phyloP scores from a whole-genome alignment of 2,329 filamentous ascomycete species.

The Diaporthe humulicola region DNA sequence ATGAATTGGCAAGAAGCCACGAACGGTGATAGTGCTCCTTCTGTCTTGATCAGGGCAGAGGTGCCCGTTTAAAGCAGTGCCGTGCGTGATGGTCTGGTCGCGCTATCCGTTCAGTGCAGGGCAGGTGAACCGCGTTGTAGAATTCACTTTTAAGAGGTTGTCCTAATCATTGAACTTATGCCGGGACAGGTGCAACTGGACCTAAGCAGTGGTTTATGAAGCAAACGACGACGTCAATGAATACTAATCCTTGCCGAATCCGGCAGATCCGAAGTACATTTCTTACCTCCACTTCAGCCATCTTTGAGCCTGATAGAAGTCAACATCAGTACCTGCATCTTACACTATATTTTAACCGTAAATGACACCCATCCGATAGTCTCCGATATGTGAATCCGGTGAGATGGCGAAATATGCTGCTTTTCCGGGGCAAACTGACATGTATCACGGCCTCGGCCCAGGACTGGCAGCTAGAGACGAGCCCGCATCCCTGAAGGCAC shows the following conservation, averaged over 20 bases:
- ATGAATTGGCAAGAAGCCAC: neutral
- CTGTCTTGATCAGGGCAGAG: too few relatives aligned
- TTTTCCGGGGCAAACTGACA: neutral
- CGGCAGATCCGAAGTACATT: neutral
- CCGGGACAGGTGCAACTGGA: neutral
- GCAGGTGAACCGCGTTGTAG: too few relatives aligned
- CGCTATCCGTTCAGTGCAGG: neutral
- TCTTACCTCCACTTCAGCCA: neutral
- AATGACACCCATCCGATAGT: neutral
- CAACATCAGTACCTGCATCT: neutral
- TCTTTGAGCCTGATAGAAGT: neutral
- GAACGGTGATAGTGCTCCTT: neutral
- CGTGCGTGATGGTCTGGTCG: neutral
- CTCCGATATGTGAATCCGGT: too few relatives aligned
- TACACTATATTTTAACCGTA: too few relatives aligned
- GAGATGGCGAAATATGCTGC: neutral
- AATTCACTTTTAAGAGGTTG: neutral
- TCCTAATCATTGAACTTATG: too few relatives aligned
- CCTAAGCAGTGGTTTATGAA: neutral
- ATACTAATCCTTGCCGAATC: slow-evolving; percentile 11
- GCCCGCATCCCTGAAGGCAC: neutral
- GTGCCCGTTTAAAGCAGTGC: too few relatives aligned
- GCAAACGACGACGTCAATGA: neutral
- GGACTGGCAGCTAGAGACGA: neutral
- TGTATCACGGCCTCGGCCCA: neutral